phyloP scores from a whole-genome alignment of 768 basidiomycete genomes.

The Saitozyma sp. region DNA sequence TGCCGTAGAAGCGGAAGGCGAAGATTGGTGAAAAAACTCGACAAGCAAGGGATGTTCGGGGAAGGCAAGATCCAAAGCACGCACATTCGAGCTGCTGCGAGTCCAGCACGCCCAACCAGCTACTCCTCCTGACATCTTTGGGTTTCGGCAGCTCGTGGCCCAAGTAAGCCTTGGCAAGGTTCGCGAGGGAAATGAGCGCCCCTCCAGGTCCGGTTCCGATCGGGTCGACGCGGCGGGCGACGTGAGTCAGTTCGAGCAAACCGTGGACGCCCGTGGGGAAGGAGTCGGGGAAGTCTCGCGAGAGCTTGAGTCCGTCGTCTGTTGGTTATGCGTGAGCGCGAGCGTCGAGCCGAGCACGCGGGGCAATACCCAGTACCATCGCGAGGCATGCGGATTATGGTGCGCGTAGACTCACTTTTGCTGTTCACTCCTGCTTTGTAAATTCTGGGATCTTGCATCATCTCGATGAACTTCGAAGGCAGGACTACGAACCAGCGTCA shows the following conservation, averaged over 20 bases:
- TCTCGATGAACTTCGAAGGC: constrained; percentile 29
- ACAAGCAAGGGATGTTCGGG: too few relatives aligned
- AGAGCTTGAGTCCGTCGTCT: constrained; percentile 45
- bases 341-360: background rate
- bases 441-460: constrained; percentile 22
- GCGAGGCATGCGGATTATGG: background rate
- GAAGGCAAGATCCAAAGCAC: constrained; percentile 5
- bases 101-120: constrained; percentile 35
- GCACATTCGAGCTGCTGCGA: constrained; percentile 42
- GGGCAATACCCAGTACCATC: background rate
- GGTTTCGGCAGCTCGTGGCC: constrained; percentile 36
- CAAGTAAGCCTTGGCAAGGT: constrained; percentile 33
- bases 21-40: too few relatives aligned
- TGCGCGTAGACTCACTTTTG: constrained; percentile 14
- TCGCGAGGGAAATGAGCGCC: constrained; percentile 37
- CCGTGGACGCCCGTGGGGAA: constrained; percentile 17
- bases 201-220: constrained; percentile 36
- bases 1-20: too few relatives aligned
- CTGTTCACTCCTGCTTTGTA: constrained; percentile 44
- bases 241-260: constrained; percentile 41
- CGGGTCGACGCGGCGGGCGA: constrained; percentile 48
- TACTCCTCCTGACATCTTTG: constrained; percentile 32
- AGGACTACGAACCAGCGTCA: constrained; percentile 14
- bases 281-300: constrained; percentile 38
- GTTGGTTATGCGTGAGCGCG: background rate